Evolutionary conservation across 345 rosid genomes (phyloP).

Genomic region (rapeseed (Brassica napus)): DNA sequence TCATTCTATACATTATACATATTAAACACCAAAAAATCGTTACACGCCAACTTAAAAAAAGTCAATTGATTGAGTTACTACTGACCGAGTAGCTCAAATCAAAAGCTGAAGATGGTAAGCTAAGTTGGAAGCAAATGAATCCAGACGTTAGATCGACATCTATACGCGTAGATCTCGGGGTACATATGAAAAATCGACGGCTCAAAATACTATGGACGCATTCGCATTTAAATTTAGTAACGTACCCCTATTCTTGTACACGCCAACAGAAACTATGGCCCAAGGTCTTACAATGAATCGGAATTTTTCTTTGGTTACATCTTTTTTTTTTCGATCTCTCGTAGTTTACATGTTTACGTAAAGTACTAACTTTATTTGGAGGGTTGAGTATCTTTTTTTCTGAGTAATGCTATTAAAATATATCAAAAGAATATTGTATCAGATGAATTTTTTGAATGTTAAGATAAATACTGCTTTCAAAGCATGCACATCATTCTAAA

Average conservation of each 20-base stretch:
- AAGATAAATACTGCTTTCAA: not conserved
- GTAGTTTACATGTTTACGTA: not conserved
- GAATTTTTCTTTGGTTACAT: not conserved
- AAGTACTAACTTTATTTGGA: not conserved
- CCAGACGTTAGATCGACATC: conserved; percentile 23
- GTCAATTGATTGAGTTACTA: not conserved
- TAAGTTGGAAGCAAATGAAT: conserved; percentile 8
- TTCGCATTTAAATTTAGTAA: conserved; percentile 12
- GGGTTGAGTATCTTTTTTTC: not conserved
- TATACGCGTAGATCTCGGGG: not conserved
- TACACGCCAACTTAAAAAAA: not conserved
- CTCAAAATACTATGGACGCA: conserved; percentile 19
- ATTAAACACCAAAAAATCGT: not conserved
- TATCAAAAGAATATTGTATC: not conserved
- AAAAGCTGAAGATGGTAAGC: conserved; percentile 7
- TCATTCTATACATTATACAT: not conserved
- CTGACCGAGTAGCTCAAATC: not conserved
- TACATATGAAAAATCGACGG: conserved; percentile 23
- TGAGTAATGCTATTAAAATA: not conserved
- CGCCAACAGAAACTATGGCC: conserved; percentile 16
- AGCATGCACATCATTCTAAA: not conserved
- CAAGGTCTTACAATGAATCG: conserved; percentile 7
- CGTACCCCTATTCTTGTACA: not conserved
- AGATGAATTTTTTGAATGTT: not conserved
- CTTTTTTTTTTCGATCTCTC: not conserved